Percentiles rank a stretch among this genome's conserved stretches.
Conservation (phyloP, 2,329 filamentous ascomycete genomes). For the Colletotrichum tamarilloi region DNA sequence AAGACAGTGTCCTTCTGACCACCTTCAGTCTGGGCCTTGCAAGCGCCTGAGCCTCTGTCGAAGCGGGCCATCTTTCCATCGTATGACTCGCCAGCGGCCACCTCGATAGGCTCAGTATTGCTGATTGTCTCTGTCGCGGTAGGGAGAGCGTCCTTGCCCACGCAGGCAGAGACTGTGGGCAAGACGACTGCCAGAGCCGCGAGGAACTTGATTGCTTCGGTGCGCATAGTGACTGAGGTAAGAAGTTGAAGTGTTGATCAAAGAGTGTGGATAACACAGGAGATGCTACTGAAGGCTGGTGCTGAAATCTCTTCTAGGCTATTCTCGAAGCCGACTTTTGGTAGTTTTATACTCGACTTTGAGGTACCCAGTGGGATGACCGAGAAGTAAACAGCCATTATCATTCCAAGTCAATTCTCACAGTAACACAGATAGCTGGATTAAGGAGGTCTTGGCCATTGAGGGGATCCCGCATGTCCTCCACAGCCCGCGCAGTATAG, state of each 20-base stretch:
- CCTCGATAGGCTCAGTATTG: constrained; percentile 46
- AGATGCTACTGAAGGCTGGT: neutral
- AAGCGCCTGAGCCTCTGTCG: constrained; percentile 53
- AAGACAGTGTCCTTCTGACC: constrained; percentile 56
- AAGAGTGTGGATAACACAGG: neutral
- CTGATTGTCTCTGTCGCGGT: constrained; percentile 40
- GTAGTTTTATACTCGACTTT: constrained; percentile 2
- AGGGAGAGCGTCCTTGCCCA: constrained; percentile 42
- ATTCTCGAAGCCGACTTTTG: neutral
- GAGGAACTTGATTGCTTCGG: constrained; percentile 22
- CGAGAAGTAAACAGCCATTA: neutral
- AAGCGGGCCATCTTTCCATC: constrained; percentile 49
- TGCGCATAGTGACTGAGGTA: constrained; percentile 5
- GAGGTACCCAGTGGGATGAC: neutral
- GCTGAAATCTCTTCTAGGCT: neutral
- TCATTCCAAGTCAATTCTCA: neutral
- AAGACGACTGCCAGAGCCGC: constrained; percentile 32
- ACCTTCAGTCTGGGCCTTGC: constrained; percentile 55
- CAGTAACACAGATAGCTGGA: neutral
- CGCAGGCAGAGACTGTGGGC: constrained; percentile 39
- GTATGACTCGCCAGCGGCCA: constrained; percentile 43
- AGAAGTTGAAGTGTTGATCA: neutral
- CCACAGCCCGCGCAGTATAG: neutral
- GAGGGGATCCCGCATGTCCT: constrained; percentile 1
- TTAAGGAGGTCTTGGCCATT: constrained; percentile 30